Evolutionary conservation across 73 alveolate genomes (phyloP).

Genomic region (Loxodes magnus): DNA sequence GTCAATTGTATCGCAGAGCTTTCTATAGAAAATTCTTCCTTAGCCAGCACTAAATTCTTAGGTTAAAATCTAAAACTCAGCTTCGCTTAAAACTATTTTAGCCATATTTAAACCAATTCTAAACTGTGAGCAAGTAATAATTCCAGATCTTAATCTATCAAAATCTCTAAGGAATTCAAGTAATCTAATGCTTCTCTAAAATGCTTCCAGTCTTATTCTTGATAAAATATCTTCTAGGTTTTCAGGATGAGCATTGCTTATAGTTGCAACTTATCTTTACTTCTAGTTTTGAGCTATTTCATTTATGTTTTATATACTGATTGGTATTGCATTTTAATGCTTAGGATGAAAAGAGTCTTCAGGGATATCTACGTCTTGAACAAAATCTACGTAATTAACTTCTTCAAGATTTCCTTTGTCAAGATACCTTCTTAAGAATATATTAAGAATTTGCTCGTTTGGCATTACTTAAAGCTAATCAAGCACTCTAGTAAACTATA

Average conservation of each 20-base stretch:
- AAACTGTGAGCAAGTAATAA: conserved; percentile 67
- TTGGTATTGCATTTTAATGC: too few relatives aligned
- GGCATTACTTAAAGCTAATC: conserved; percentile 59
- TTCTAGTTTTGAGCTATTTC: too few relatives aligned
- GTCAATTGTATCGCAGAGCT: conserved; percentile 77
- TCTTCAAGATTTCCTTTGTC: conserved; percentile 85
- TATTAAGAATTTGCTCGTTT: conserved; percentile 39
- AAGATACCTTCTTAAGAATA: conserved; percentile 61
- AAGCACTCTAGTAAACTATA: conserved; percentile 66
- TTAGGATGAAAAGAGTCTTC: conserved; percentile 61
- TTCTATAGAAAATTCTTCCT: conserved; percentile 69
- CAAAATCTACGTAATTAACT: conserved; percentile 77
- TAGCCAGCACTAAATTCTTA: conserved; percentile 43
- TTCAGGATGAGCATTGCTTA: conserved; percentile 61
- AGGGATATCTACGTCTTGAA: conserved; percentile 71
- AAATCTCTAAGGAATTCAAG: conserved; percentile 89
- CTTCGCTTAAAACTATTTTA: conserved; percentile 60
- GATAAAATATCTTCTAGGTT: conserved; percentile 81
- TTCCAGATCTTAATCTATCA: conserved; percentile 85
- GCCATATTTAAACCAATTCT: conserved; percentile 88
- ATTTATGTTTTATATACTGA: too few relatives aligned
- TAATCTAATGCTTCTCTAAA: conserved; percentile 65
- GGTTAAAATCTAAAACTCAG: conserved; percentile 64
- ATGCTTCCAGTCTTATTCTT: conserved; percentile 57
- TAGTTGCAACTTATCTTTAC: too few relatives aligned